phyloP scores from a whole-genome alignment of 1,284 basidiomycete species.

The Schizophyllum amplum region DNA sequence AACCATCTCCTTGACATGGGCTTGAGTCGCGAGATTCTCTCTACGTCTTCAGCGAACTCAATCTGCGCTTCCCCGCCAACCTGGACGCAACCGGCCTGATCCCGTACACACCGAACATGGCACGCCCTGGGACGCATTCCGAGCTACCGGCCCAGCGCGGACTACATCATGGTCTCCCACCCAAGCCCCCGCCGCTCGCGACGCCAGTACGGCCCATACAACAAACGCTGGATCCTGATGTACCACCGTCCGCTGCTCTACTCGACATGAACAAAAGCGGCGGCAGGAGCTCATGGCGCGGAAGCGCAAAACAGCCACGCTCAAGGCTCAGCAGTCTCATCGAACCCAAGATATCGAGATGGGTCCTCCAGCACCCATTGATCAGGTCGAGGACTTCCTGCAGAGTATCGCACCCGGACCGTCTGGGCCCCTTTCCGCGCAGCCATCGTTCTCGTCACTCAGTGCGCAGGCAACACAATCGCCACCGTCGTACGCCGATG shows the following conservation, averaged over 20 bases:
- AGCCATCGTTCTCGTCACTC: slow-evolving; percentile 6
- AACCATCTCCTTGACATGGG: slow-evolving; percentile 64
- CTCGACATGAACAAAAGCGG: slow-evolving; percentile 64
- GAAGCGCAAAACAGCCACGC: slow-evolving; percentile 25
- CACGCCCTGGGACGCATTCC: no score
- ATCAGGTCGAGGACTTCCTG: slow-evolving; percentile 65
- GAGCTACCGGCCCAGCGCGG: slow-evolving; percentile 5
- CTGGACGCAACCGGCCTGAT: slow-evolving; percentile 51
- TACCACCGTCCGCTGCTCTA: slow-evolving; percentile 24
- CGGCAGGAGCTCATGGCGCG: slow-evolving; percentile 68
- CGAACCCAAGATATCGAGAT: slow-evolving; percentile 26
- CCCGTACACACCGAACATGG: slow-evolving; percentile 36
- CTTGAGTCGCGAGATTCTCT: slow-evolving; percentile 58
- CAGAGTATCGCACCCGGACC: slow-evolving; percentile 38
- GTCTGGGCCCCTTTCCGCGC: slow-evolving; percentile 25
- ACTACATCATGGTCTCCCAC: slow-evolving; percentile 14
- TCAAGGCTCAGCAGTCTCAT: background rate
- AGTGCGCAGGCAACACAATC: background rate
- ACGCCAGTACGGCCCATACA: slow-evolving; percentile 15
- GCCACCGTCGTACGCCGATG: slow-evolving; percentile 9
- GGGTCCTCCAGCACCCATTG: slow-evolving; percentile 29
- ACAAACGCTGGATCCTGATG: slow-evolving; percentile 15
- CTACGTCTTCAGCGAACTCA: slow-evolving; percentile 69
- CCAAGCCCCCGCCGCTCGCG: slow-evolving; percentile 8
- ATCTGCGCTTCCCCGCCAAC: slow-evolving; percentile 57